Evolutionary conservation across 208 protist genomes (phyloP), one percentile per base, ranked within the genome.

Genomic region (Leishmania tarentolae): DNA sequence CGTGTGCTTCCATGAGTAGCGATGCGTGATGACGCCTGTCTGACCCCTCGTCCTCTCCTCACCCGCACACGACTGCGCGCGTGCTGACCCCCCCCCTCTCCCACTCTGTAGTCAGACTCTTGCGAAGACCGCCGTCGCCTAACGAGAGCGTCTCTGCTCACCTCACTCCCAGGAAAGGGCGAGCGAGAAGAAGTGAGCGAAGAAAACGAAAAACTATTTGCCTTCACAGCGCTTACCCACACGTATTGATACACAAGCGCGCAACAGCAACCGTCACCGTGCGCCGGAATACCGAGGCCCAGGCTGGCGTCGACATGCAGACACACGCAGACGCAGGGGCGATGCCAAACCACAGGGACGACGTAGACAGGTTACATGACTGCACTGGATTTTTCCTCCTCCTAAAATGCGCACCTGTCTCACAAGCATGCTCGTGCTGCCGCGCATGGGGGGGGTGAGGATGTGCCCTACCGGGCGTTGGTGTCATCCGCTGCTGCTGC

Each of bases 401-500:
- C 65, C 40, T 31, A 24, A 68, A n/a, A 68, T 17, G 15, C 40
- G 66, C 37, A 21, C 42, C 9, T 63, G 28, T 28, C 40, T 46
- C 35, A 44, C 40, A 40, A 28, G 2, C 66, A 40, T 11, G 66
- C 66, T 21, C 19, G 66, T 24, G 66, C 37, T 40, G 44, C 37
- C 42, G 37, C 35, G 66, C 7, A 71, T 53, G 15, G 47, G 47
- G 47, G 35, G 3, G 11, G 66, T n/a, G 6, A 9, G 66, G 66
- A 9, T 6, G 35, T 15, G 21, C 17, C 7, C 40, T 3, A 3
- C n/a, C 21, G 19, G 44, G 66, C 66, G 19, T 21, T 71, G 66
- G 66, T 42, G 72, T 59, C 21, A 1, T 52, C 52, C 11, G 72
- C 35, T 76, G 72, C 31, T 76, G 15, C 72, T 76, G 35, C n/a